phyloP scores from a whole-genome alignment of 495 filamentous ascomycete species.

The Penicillium parvum region DNA sequence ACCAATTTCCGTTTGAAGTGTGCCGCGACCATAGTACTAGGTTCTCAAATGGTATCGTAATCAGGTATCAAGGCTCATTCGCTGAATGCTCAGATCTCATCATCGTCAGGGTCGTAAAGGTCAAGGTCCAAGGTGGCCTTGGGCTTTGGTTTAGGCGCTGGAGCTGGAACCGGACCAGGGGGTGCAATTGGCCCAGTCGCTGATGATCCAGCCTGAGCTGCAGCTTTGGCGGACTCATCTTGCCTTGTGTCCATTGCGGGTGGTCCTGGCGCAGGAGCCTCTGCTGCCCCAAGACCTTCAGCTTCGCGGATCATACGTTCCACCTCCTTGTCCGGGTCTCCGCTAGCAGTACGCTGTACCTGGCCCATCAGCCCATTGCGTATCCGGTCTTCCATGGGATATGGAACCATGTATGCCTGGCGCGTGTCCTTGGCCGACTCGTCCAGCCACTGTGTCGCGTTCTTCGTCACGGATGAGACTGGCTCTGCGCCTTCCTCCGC shows the following conservation, averaged over 20 bases:
- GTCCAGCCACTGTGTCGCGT: conserved; percentile 44
- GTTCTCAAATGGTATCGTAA: conserved; percentile 27
- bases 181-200: conserved; percentile 14
- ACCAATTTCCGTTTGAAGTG: too few species aligned
- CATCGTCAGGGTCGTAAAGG: conserved; percentile 46
- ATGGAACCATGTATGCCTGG: conserved; percentile 44
- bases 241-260: conserved; percentile 19
- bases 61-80: conserved; percentile 6
- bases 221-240: conserved; percentile 37
- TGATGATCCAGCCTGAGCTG: conserved; percentile 32
- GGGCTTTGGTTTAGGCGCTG: conserved; percentile 35
- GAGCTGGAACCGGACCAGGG: conserved; percentile 19
- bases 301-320: conserved; percentile 41
- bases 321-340: conserved; percentile 40
- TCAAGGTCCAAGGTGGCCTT: conserved; percentile 42
- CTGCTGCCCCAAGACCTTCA: conserved; percentile 34
- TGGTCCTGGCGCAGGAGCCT: conserved; percentile 19
- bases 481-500: conserved; percentile 27
- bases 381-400: conserved; percentile 46
- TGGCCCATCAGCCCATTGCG: conserved; percentile 47
- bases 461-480: conserved; percentile 39
- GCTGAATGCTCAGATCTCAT: conserved; percentile 31
- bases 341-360: conserved; percentile 35
- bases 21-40: too few species aligned
- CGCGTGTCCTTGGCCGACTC: conserved; percentile 41